Conservation (phyloP, 2,329 filamentous ascomycete genomes). For the Ceratocystis papillata region DNA sequence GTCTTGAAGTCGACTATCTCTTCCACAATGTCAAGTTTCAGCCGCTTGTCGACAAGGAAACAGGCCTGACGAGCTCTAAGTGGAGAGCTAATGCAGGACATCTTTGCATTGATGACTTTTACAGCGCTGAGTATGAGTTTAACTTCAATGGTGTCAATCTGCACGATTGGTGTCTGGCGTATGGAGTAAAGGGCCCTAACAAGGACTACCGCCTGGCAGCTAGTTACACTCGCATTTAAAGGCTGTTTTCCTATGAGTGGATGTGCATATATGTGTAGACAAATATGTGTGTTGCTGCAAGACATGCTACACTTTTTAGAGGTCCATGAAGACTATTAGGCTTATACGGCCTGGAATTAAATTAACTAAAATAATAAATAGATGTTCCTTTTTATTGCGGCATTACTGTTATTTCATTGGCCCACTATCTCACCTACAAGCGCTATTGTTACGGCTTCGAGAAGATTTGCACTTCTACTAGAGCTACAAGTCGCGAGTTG, state of each 20-base stretch:
- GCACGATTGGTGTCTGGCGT: constrained; percentile 48
- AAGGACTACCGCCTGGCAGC: constrained; percentile 60
- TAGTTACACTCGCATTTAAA: constrained; percentile 36
- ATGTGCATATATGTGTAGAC: no score
- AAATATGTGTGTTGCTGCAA: background rate
- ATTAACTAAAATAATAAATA: constrained; percentile 2
- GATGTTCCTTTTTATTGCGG: background rate
- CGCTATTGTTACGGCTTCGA: no score
- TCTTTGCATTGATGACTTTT: constrained; percentile 60
- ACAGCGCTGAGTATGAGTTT: constrained; percentile 60
- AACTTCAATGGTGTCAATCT: constrained; percentile 48
- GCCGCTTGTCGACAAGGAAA: constrained; percentile 29
- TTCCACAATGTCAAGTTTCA: constrained; percentile 64
- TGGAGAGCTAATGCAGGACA: constrained; percentile 59
- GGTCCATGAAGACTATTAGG: no score
- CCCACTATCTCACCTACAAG: background rate
- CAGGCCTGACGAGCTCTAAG: constrained; percentile 29
- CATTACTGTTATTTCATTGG: background rate
- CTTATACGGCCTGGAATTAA: background rate
- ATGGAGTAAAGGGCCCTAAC: constrained; percentile 58
- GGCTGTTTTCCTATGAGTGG: background rate
- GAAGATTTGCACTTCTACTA: background rate
- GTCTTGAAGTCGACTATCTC: constrained; percentile 54
- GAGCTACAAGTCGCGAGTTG: constrained; percentile 14
- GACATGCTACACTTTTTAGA: background rate